Percentiles rank a stretch among this genome's conserved stretches.
These are phyloP conservation scores for Pestalotiopsis sp. DNA, from an alignment of 2,329 filamentous ascomycete genomes.

Conservation along the genomic window DNA sequence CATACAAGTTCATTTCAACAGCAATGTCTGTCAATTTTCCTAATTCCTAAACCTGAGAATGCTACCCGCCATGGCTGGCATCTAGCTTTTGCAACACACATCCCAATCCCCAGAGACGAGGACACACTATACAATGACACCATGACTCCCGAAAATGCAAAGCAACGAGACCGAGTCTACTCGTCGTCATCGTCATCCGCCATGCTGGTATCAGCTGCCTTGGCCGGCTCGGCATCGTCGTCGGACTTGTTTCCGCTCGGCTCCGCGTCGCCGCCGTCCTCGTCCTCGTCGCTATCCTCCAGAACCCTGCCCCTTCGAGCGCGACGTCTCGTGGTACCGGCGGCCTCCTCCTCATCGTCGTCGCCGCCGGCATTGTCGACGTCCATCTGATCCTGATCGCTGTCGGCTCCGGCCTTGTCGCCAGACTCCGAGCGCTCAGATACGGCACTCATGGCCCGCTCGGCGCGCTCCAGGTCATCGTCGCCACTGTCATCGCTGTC, in stretches of 20 bases:
- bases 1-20: too few relatives aligned
- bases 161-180: background rate
- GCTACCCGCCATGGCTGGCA: background rate
- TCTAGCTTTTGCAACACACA: background rate
- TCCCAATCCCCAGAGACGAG: background rate
- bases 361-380: constrained; percentile 30
- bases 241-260: constrained; percentile 2
- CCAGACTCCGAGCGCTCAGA: constrained; percentile 30
- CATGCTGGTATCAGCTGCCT: constrained; percentile 34
- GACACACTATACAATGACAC: background rate
- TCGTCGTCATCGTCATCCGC: constrained; percentile 35
- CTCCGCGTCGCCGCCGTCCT: constrained; percentile 30
- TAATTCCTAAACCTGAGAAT: too few relatives aligned
- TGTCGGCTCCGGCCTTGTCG: constrained; percentile 30
- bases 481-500: constrained; percentile 64
- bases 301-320: constrained; percentile 54
- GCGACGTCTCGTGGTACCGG: constrained; percentile 41
- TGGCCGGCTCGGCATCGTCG: constrained; percentile 17
- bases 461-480: constrained; percentile 48
- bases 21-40: too few relatives aligned
- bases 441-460: constrained; percentile 40
- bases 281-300: constrained; percentile 57
- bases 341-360: constrained; percentile 54
- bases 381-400: constrained; percentile 16
- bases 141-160: background rate